Base-by-base conservation (phyloP, 352 stramenopile genomes). In the Pythium phragmiticola region DNA sequence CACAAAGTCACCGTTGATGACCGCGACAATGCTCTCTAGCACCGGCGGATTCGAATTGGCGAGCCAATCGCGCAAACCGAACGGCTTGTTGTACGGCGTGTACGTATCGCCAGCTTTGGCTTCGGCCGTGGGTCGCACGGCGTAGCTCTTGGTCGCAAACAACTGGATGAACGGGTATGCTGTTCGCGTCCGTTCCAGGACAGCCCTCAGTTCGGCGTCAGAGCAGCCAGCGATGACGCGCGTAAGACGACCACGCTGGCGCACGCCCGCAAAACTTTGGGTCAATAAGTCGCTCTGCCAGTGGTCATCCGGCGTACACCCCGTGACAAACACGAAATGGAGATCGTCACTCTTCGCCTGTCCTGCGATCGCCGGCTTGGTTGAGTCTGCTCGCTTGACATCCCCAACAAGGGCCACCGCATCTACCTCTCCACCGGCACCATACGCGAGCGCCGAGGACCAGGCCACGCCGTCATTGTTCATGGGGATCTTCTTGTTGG, bases 281-380 rank as follows among this genome's bases (percentile, higher is more conserved):
- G 77, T 74, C 48, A 95, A 65, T 21, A 89, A 67, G 36, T 93
- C 78, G 26, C 80, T 89, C 59, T 90, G 80, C 86, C 84, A 92
- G 57, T 95, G 61, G 41, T 90, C 76, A 26, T 80, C 69, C 0
- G 75, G 58, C 21, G 82, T 72, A 49, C 86, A 95, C 0, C 78
- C 80, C 13, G 82, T 88, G 4, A 74, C 77, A 59, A 90, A 92
- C 1, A 93, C 86, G 51, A 93, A 92, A 54, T 95, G 82, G 17
- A 92, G 43, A 14, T 89, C 75, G 14, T 93, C 73, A 55, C 80
- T 88, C 23, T 66, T 67, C 42, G 67, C 49, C 53, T 85, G 65
- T 0, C 72, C 79, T 26, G 76, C 45, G 16, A 66, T 23, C 41
- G 21, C 6, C 6, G 39, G 39, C 16, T 56, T 34, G 9, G 17